Conservation (phyloP, 495 filamentous ascomycete genomes). For the Trichoderma orchidacearum region DNA sequence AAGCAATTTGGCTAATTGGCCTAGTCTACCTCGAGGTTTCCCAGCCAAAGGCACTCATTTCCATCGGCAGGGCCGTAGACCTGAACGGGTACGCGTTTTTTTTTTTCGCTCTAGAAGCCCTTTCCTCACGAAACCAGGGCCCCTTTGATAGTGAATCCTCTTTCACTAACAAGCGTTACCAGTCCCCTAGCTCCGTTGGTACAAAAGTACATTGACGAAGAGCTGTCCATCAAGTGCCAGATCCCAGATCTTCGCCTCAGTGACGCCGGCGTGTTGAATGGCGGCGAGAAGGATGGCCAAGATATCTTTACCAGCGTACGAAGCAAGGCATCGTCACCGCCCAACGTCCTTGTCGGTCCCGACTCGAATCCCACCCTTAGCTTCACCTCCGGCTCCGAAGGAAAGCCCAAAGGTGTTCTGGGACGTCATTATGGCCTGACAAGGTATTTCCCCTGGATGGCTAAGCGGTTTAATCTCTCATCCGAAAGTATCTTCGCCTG, state of each 20-base stretch:
- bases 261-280: conserved; percentile 60
- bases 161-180: no score
- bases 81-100: no score
- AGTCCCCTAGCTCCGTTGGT: conserved; percentile 56
- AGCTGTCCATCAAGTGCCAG: conserved; percentile 59
- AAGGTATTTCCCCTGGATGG: conserved; percentile 92
- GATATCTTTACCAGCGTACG: conserved; percentile 50
- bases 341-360: conserved; percentile 74
- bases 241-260: conserved; percentile 63
- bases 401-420: conserved; percentile 71
- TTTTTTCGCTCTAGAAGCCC: no score
- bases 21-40: conserved; percentile 90
- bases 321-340: conserved; percentile 38
- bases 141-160: no score
- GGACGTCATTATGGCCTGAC: conserved; percentile 81
- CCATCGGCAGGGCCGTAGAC: conserved; percentile 64
- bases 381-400: conserved; percentile 82
- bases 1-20: no score
- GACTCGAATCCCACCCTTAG: conserved; percentile 72
- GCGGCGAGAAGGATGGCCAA: conserved; percentile 48
- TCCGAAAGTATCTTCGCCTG: conserved; percentile 72
- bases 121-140: no score
- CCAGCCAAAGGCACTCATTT: conserved; percentile 62
- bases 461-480: conserved; percentile 60
- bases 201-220: conserved; percentile 57